Conservation (phyloP, 2,329 filamentous ascomycete genomes). For the Sphaerulina musiva region DNA sequence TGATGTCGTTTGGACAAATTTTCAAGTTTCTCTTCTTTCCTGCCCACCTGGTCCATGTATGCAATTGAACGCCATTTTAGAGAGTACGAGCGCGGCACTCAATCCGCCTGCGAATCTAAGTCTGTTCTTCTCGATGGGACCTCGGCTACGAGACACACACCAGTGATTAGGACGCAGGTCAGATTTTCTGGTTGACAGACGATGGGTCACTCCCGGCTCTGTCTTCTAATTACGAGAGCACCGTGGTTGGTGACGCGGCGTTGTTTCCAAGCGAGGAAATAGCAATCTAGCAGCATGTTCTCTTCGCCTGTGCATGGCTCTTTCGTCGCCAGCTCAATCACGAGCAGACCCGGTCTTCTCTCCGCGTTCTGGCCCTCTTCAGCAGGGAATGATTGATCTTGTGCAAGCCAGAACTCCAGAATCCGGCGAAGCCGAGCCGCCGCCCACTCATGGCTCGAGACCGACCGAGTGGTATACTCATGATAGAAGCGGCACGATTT, state of each 20-base stretch:
- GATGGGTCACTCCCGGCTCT: not conserved
- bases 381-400: too few relatives aligned
- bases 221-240: not conserved
- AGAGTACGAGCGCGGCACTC: too few relatives aligned
- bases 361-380: too few relatives aligned
- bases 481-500: too few relatives aligned
- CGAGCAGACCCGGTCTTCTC: too few relatives aligned
- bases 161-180: not conserved
- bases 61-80: too few relatives aligned
- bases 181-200: not conserved
- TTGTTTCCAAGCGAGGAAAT: not conserved
- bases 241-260: not conserved
- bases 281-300: not conserved
- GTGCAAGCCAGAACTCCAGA: too few relatives aligned
- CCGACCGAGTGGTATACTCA: too few relatives aligned
- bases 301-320: too few relatives aligned
- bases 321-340: too few relatives aligned
- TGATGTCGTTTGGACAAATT: slow-evolving; percentile 36
- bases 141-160: not conserved
- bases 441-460: too few relatives aligned
- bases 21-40: slow-evolving; percentile 34
- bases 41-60: not conserved
- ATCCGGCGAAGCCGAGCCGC: too few relatives aligned
- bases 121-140: not conserved
- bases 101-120: not conserved